Conservation (phyloP, 345 rosid genomes). For the Firmiana major region DNA sequence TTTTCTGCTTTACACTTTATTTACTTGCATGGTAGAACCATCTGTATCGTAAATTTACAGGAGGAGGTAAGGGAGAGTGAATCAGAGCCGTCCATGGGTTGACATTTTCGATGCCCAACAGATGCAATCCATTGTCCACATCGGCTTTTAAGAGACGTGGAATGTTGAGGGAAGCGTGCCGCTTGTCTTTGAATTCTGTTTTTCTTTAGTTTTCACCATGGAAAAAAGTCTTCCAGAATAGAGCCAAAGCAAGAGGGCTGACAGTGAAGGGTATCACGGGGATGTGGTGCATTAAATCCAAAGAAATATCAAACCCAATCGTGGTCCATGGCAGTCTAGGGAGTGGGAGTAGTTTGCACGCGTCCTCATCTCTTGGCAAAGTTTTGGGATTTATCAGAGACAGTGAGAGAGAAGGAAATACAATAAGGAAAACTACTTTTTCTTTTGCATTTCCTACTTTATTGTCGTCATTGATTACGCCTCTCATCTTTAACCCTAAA, state of each 20-base stretch:
- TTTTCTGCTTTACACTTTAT: background rate
- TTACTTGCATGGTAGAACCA: background rate
- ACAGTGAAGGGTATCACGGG: constrained; percentile 24
- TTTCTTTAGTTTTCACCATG: background rate
- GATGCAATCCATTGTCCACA: constrained; percentile 11
- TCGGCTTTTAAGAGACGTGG: background rate
- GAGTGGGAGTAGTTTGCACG: constrained; percentile 32
- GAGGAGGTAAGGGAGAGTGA: background rate
- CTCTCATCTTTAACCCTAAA: constrained; percentile 14
- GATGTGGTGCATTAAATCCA: constrained; percentile 26
- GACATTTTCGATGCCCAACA: background rate
- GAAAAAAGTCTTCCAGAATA: background rate
- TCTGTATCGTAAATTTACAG: background rate
- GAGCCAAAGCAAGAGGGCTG: constrained; percentile 8
- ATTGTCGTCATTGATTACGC: constrained; percentile 38
- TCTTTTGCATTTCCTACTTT: background rate
- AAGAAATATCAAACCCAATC: constrained; percentile 11
- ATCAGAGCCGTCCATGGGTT: background rate
- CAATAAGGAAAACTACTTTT: background rate
- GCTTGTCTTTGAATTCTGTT: background rate
- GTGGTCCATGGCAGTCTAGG: constrained; percentile 45
- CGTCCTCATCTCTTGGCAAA: constrained; percentile 14
- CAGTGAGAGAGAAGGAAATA: background rate
- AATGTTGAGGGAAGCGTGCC: constrained; percentile 8
- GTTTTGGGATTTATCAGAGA: background rate